Conservation (phyloP, 805 yeast species). For the Kodamaea laetipori region DNA sequence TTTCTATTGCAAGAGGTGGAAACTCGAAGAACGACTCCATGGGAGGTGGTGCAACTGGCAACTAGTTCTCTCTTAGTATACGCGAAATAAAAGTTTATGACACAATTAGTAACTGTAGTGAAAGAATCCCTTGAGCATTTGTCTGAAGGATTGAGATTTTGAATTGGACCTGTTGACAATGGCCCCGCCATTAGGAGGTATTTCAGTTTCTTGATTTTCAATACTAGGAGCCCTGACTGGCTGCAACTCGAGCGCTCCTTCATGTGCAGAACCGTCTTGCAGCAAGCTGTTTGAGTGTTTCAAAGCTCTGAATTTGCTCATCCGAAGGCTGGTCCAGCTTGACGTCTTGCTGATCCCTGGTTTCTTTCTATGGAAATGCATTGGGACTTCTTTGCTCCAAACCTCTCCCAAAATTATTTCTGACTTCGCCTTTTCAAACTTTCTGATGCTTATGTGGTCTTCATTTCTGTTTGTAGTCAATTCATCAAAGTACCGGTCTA, state of each 20-base stretch:
- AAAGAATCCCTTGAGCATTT: neutral
- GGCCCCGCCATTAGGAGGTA: too few relatives aligned
- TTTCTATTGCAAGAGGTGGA: slow-evolving; percentile 22
- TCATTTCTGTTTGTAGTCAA: neutral
- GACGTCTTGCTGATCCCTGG: slow-evolving; percentile 13
- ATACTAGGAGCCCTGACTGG: neutral
- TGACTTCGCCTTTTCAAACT: slow-evolving; percentile 19
- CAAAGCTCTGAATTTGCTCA: neutral
- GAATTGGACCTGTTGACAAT: slow-evolving; percentile 6
- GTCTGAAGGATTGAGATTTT: neutral
- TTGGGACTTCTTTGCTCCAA: slow-evolving; percentile 34
- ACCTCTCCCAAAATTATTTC: slow-evolving; percentile 30
- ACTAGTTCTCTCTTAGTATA: slow-evolving; percentile 12
- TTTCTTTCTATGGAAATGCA: slow-evolving; percentile 12
- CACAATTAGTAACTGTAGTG: neutral
- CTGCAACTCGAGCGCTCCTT: neutral
- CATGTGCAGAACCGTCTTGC: neutral
- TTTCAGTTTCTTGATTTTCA: too few relatives aligned
- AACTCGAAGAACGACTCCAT: slow-evolving; percentile 47
- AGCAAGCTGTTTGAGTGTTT: neutral
- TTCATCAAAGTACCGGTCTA: neutral
- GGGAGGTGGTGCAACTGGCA: slow-evolving; percentile 32
- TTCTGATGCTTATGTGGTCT: slow-evolving; percentile 13
- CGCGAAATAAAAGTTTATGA: neutral
- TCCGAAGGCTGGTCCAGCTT: slow-evolving; percentile 5